Percentiles rank a stretch among this genome's conserved stretches.
phyloP scores from a whole-genome alignment of 2,329 filamentous ascomycete genomes.

The Didymella segeticola region DNA sequence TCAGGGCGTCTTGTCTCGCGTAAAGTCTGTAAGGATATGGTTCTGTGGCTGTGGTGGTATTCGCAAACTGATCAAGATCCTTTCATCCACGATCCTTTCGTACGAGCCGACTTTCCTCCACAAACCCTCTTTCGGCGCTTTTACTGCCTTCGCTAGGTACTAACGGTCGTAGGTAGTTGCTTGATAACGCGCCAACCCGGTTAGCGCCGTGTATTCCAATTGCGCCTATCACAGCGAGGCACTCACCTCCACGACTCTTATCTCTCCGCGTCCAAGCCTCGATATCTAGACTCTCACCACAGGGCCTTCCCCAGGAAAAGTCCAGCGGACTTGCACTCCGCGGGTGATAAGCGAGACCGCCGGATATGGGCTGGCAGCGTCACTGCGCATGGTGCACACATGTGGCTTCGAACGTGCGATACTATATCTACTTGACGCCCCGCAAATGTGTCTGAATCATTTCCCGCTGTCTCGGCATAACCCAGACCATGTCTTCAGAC shows the following conservation, averaged over 20 bases:
- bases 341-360: conserved; percentile 7
- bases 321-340: not conserved
- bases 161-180: not conserved
- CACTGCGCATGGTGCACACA: conserved; percentile 11
- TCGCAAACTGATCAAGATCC: not conserved
- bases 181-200: conserved; percentile 12
- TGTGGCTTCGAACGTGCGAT: not conserved
- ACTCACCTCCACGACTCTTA: conserved; percentile 17
- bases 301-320: conserved; percentile 13
- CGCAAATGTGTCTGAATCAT: not conserved
- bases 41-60: conserved; percentile 8
- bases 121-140: too few species aligned
- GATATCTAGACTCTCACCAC: conserved; percentile 10
- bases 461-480: not conserved
- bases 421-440: not conserved
- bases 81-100: too few species aligned
- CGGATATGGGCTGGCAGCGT: conserved; percentile 6
- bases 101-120: too few species aligned
- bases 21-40: conserved; percentile 10
- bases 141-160: too few species aligned
- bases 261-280: conserved; percentile 22
- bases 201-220: conserved; percentile 15
- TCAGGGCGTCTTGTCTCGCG: conserved; percentile 11
- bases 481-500: conserved; percentile 29
- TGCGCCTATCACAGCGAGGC: conserved; percentile 10